Evolutionary conservation across 2,329 filamentous ascomycete species (phyloP), one percentile per base, ranked within the genome.

Genomic region (Alternaria longipes): DNA sequence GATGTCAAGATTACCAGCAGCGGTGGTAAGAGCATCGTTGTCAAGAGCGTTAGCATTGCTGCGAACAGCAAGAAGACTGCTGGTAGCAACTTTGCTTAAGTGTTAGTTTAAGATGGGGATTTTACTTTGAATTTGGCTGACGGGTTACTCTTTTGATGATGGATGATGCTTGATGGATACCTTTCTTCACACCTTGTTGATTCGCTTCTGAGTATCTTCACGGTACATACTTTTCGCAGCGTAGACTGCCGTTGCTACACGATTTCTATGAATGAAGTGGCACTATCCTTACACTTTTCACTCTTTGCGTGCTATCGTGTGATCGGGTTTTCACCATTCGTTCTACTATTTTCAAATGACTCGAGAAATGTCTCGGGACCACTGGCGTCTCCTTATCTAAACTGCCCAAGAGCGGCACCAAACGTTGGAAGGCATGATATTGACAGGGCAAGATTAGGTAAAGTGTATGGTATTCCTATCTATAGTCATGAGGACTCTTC

Each of bases 1-100:
- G 82, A 85, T 65, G 81, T 90, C 36, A 83, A 81, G 62, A 81
- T 89, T 38, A 89, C 86, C 1, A 84, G 84, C 62, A 71, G 78
- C 3, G 81, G 81, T 44, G 87, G 88, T 1, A 79, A 82, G 64
- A 80, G 71, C 0, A 79, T 90, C 12, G 77, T 81, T 7, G 83
- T 89, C 8, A 84, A 84, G 63, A 75, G 80, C 20, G 85, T 89
- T 2, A 78, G 78, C 16, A 77, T 86, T 38, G 82, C 68, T 22
- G 56, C 72, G 11, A 61, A 59, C 14, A 65, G 59, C n/a, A 68
- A 59, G 12, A 74, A 70, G 64, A 70, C 67, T 40, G 77, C 71
- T 34, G 58, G 56, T 7, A 63, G 70, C 53, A 80, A 80, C 72
- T 79, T 80, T 56, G 34, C 60, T 53, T 65, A 36, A 18, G 36